A percentile compares a stretch with the other conserved stretches of the same genome.
Evolutionary conservation across 2,329 filamentous ascomycete genomes (phyloP).

Genomic region (Cadophora sp.): DNA sequence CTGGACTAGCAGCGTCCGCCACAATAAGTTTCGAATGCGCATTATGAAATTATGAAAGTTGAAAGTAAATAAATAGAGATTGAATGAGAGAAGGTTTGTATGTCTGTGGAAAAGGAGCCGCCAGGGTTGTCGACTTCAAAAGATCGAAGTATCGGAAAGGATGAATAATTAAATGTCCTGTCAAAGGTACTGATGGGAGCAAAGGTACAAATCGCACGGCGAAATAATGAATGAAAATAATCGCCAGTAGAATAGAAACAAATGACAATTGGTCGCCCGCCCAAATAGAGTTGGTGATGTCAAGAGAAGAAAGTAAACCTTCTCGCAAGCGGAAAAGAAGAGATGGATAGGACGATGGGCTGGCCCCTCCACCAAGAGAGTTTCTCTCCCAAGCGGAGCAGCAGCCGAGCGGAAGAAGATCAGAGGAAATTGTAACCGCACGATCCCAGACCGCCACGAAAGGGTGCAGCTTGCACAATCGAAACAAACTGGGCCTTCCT

Average conservation of each 20-base stretch:
- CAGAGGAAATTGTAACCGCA: slow-evolving; percentile 21
- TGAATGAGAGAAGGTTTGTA: neutral
- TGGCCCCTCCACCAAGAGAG: slow-evolving; percentile 14
- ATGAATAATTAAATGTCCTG: slow-evolving; percentile 33
- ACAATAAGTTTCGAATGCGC: slow-evolving; percentile 36
- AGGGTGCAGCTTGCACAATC: slow-evolving; percentile 1
- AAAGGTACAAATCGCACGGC: slow-evolving; percentile 24
- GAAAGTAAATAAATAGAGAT: slow-evolving; percentile 16
- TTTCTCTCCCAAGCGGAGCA: slow-evolving; percentile 3
- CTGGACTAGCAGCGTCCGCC: slow-evolving; percentile 31
- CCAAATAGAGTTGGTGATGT: slow-evolving; percentile 30
- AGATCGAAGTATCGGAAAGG: slow-evolving; percentile 19
- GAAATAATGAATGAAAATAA: slow-evolving; percentile 30
- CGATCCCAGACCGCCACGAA: slow-evolving; percentile 15
- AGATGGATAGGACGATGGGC: slow-evolving; percentile 15
- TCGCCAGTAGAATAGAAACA: slow-evolving; percentile 17
- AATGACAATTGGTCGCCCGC: slow-evolving; percentile 33
- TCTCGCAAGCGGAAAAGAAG: slow-evolving; percentile 25
- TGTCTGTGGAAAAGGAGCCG: slow-evolving; percentile 17
- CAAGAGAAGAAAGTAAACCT: slow-evolving; percentile 23
- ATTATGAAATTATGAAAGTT: slow-evolving; percentile 32
- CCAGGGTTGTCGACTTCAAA: slow-evolving; percentile 15
- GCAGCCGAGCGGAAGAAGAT: slow-evolving; percentile 1
- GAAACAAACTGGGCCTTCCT: slow-evolving; percentile 20
- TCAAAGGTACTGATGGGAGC: slow-evolving; percentile 38